Evolutionary conservation across 345 rosid genomes (phyloP), one percentile per base, ranked within the genome.

Genomic region (Ceriops decandra): DNA sequence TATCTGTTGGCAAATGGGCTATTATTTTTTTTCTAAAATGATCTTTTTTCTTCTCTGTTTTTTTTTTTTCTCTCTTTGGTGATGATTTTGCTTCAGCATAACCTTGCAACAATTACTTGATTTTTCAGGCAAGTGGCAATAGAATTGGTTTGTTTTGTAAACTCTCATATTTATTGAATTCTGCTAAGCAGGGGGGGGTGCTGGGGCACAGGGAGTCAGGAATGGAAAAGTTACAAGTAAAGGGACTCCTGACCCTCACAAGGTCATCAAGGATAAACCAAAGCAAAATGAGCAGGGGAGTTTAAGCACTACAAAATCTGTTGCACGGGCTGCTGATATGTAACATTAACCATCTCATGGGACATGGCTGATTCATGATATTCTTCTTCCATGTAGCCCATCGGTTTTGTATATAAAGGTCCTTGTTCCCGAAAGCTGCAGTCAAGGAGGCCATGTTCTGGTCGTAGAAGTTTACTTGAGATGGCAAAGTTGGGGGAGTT

Each of bases 121-220:
- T 35, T 73, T 51, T 42, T 24, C 19, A 49, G 49, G 1, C 10
- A 51, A 59, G 28, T 5, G 3, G n/a, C 35, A 15, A 30, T 60
- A 42, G 19, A 42, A 42, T 49, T 62, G 32, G 16, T 38, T 15
- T 30, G 42, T 35, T 64, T 64, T 52, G 33, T 60, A 66, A 42
- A 42, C 28, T 56, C 59, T 22, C 59, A 58, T 30, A 35, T 30
- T 61, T 54, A 68, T 63, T 33, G 52, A 49, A 51, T 65, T 66
- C 69, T 51, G 64, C 59, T 61, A 62, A 33, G 62, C 79, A 79
- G 87, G 84, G 9, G 79, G 76, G 42, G 62, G 68, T n/a, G 60
- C 71, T 15, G 81, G 80, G 51, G 65, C 71, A 47, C 82, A 74
- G 70, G 42, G 77, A 17, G 66, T 76, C 47, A 81, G 84, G 79